These are phyloP conservation scores for Fusarium circinatum DNA, from an alignment of 2,329 filamentous ascomycete genomes.

Conservation along the genomic window DNA sequence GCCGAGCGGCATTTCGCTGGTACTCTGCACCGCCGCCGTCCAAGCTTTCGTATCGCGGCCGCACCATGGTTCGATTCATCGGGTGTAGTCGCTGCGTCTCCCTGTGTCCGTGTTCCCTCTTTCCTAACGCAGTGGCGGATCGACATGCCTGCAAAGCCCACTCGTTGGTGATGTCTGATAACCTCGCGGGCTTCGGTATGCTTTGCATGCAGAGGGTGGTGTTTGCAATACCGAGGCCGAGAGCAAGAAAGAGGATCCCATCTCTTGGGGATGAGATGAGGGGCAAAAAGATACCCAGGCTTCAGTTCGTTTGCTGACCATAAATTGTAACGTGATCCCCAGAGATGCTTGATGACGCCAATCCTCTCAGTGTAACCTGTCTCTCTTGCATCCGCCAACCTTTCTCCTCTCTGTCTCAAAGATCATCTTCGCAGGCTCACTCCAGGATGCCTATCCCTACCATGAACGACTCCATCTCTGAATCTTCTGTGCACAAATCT, in stretches of 20 bases:
- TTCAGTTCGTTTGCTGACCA: constrained; percentile 29
- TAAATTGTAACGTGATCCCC: constrained; percentile 41
- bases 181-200: constrained; percentile 10
- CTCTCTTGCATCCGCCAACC: constrained; percentile 17
- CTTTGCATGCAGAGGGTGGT: constrained; percentile 1
- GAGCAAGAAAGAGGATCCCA: neutral
- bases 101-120: neutral
- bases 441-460: constrained; percentile 44
- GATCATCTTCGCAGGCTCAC: neutral
- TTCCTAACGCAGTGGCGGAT: constrained; percentile 14
- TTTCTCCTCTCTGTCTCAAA: neutral
- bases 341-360: constrained; percentile 25
- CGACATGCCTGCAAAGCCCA: constrained; percentile 18
- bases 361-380: constrained; percentile 17
- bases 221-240: constrained; percentile 23
- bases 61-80: constrained; percentile 32
- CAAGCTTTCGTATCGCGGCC: neutral
- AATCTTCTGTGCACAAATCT: constrained; percentile 49
- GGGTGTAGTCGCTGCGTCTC: constrained; percentile 10
- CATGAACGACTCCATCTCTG: constrained; percentile 48
- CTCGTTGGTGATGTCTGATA: neutral
- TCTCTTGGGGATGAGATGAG: constrained; percentile 22
- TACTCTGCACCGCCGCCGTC: neutral
- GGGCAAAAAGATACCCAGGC: constrained; percentile 3
- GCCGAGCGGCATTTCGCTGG: constrained; percentile 24